Evolutionary conservation across 495 filamentous ascomycete species (phyloP).

Genomic region (Daldinia concentrica): DNA sequence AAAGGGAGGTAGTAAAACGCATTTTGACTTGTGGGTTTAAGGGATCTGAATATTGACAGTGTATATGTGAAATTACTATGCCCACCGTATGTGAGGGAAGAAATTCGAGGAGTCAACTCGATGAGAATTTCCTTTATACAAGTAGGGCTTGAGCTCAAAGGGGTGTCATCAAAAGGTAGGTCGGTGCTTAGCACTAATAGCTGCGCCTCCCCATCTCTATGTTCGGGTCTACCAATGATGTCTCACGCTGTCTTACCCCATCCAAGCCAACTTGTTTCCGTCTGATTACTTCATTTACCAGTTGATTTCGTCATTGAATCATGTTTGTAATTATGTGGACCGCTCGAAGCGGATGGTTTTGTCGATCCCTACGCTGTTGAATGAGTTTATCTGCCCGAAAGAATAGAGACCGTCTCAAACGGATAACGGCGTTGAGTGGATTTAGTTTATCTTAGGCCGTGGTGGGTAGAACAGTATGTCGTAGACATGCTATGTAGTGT

Average conservation of each 20-base stretch:
- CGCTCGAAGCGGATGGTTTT: neutral
- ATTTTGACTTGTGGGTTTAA: constrained; percentile 24
- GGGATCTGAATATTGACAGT: constrained; percentile 11
- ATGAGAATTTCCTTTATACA: constrained; percentile 34
- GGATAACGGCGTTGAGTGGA: constrained; percentile 5
- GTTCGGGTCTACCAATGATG: constrained; percentile 19
- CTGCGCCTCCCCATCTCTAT: constrained; percentile 17
- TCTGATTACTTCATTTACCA: constrained; percentile 13
- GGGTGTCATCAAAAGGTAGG: constrained; percentile 18
- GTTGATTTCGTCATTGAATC: constrained; percentile 37
- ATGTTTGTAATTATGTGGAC: constrained; percentile 15
- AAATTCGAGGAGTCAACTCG: neutral
- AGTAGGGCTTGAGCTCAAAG: neutral
- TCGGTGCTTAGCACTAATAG: constrained; percentile 12
- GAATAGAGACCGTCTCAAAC: constrained; percentile 14
- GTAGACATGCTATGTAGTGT: constrained; percentile 24
- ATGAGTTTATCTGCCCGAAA: constrained; percentile 1
- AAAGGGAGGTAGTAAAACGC: constrained; percentile 30
- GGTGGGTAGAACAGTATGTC: constrained; percentile 2
- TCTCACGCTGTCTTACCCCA: constrained; percentile 28
- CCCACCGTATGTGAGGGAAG: neutral
- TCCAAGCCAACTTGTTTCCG: constrained; percentile 6
- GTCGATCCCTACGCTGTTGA: constrained; percentile 22
- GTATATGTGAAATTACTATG: neutral
- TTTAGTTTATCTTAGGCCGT: constrained; percentile 1